Conservation (phyloP, 2,329 filamentous ascomycete genomes). For the Biscogniauxia mediterranea region DNA sequence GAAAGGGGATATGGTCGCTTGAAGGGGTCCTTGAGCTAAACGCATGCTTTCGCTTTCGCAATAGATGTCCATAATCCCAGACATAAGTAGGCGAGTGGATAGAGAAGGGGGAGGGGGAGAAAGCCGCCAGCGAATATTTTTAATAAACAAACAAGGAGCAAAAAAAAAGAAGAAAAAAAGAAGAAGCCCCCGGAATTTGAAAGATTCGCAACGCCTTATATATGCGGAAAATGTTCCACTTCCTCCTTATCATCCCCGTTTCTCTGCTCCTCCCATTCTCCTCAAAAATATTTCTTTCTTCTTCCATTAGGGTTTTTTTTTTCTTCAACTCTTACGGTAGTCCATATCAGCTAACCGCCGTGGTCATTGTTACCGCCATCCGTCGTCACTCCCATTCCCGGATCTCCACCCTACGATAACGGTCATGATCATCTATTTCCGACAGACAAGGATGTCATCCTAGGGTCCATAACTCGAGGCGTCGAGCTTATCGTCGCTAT, state of each 20-base stretch:
- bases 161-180: conserved; percentile 6
- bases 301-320: neutral
- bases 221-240: conserved; percentile 7
- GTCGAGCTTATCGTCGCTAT: conserved; percentile 55
- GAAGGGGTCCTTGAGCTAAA: no score
- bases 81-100: no score
- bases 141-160: neutral
- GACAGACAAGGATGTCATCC: conserved; percentile 3
- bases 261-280: neutral
- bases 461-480: conserved; percentile 44
- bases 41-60: no score
- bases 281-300: conserved; percentile 1
- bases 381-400: neutral
- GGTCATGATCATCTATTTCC: neutral
- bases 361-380: neutral
- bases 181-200: neutral
- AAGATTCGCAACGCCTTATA: conserved; percentile 11
- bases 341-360: neutral
- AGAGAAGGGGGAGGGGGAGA: no score
- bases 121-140: no score
- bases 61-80: no score
- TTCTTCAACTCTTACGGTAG: neutral
- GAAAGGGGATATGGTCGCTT: no score
- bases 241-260: neutral
- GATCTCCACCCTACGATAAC: neutral